phyloP scores from a whole-genome alignment of 805 yeast species.

The Ogataea ganodermae region DNA sequence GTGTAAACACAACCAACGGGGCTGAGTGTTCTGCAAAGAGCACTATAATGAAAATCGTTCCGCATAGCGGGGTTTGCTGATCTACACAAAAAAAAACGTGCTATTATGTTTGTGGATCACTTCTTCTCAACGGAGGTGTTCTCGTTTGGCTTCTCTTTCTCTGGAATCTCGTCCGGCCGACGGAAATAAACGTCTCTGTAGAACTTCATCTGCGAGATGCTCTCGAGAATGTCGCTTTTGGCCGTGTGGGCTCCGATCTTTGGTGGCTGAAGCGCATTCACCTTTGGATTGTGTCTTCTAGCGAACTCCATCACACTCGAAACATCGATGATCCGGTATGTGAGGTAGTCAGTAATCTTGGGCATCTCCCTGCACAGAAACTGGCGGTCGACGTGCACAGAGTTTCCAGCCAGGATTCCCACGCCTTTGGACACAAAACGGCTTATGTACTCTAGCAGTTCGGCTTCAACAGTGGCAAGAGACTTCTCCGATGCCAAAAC shows the following conservation, averaged over 20 bases:
- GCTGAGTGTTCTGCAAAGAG: too few relatives aligned
- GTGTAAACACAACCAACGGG: too few relatives aligned
- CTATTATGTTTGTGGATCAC: too few relatives aligned
- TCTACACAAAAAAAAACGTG: too few relatives aligned
- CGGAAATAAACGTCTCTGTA: constrained; percentile 65
- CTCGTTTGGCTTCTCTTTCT: neutral
- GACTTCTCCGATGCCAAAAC: constrained; percentile 60
- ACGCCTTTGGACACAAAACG: constrained; percentile 52
- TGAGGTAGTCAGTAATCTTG: constrained; percentile 54
- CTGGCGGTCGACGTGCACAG: constrained; percentile 87
- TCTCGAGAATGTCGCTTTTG: constrained; percentile 80
- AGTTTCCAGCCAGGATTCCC: constrained; percentile 87
- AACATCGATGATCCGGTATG: constrained; percentile 86
- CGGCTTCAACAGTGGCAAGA: constrained; percentile 60
- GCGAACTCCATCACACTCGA: constrained; percentile 83
- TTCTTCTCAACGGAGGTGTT: too few relatives aligned
- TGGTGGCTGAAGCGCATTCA: constrained; percentile 57
- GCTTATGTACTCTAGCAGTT: constrained; percentile 61
- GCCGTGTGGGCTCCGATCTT: constrained; percentile 85
- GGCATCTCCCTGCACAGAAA: constrained; percentile 89
- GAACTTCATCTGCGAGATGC: constrained; percentile 82
- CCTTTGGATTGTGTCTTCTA: constrained; percentile 68
- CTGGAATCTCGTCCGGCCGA: constrained; percentile 19
- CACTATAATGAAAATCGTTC: too few relatives aligned
- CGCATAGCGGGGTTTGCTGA: too few relatives aligned